Evolutionary conservation across 176 grass and related monocot species (phyloP).

Genomic region (Cenchrus purpureus): DNA sequence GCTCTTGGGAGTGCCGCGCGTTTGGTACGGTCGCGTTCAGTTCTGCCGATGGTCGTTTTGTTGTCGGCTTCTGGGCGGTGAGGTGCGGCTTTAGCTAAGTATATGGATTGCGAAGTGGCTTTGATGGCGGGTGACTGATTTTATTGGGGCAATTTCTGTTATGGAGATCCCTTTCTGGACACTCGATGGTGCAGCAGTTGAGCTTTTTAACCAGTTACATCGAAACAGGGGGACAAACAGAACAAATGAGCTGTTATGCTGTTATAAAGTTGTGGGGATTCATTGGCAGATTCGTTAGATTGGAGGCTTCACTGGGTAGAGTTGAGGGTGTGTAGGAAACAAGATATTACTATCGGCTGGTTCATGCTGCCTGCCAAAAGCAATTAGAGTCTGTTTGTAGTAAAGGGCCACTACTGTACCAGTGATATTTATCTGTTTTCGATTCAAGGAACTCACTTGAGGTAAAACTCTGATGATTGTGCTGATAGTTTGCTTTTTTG

Average conservation of each 20-base stretch:
- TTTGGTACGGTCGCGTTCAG: background rate
- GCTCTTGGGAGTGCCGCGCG: background rate
- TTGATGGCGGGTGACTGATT: background rate
- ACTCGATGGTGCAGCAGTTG: background rate
- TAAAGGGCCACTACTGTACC: background rate
- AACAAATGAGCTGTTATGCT: background rate
- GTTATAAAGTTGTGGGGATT: background rate
- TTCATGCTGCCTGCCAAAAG: background rate
- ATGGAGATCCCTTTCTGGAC: background rate
- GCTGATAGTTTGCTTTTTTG: conserved; percentile 40
- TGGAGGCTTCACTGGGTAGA: background rate
- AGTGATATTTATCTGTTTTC: background rate
- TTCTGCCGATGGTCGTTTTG: background rate
- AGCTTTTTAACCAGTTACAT: background rate
- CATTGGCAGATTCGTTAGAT: background rate
- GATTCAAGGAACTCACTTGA: background rate
- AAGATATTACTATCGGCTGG: background rate
- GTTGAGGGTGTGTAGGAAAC: background rate
- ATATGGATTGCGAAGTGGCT: background rate
- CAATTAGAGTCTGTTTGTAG: background rate
- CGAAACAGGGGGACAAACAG: background rate
- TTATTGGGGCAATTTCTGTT: conserved; percentile 18
- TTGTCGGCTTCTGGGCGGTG: background rate
- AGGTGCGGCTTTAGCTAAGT: background rate
- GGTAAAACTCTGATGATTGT: conserved; percentile 22